Evolutionary conservation across 2,329 filamentous ascomycete species (phyloP).

Genomic region (Neopestalotiopsis rosae): DNA sequence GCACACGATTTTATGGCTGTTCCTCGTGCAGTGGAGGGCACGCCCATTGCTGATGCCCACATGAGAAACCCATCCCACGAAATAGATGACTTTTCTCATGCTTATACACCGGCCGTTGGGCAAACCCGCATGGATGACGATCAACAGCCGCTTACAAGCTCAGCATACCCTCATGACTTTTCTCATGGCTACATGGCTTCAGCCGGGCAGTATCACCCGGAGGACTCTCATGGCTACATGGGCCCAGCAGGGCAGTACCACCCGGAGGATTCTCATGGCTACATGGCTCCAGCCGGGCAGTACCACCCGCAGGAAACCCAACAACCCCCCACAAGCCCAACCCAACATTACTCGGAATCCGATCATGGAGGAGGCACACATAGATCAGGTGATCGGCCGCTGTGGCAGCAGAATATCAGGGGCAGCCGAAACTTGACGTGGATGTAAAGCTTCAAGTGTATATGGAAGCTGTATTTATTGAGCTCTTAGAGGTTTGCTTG

Average conservation of each 20-base stretch:
- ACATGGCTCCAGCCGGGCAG: background rate
- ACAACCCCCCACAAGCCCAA: slow-evolving; percentile 36
- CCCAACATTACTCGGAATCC: slow-evolving; percentile 5
- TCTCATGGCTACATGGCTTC: background rate
- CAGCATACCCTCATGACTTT: background rate
- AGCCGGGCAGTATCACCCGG: too few relatives aligned
- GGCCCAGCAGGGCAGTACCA: background rate
- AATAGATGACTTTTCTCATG: slow-evolving; percentile 51
- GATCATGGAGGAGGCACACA: slow-evolving; percentile 30
- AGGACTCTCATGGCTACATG: background rate
- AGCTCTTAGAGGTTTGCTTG: background rate
- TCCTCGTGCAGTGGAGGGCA: slow-evolving; percentile 29
- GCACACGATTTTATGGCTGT: slow-evolving; percentile 30
- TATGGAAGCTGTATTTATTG: background rate
- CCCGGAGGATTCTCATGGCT: slow-evolving; percentile 28
- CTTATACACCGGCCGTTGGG: slow-evolving; percentile 46
- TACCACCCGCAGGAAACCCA: slow-evolving; percentile 32
- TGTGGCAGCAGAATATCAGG: slow-evolving; percentile 61
- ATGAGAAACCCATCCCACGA: slow-evolving; percentile 34
- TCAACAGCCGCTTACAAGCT: slow-evolving; percentile 37
- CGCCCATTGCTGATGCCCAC: slow-evolving; percentile 33
- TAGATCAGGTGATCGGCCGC: slow-evolving; percentile 40
- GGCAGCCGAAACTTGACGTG: slow-evolving; percentile 54
- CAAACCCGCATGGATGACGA: slow-evolving; percentile 43
- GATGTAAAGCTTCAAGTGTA: slow-evolving; percentile 39